Percentiles rank a stretch among this genome's conserved stretches.
Conservation (phyloP, 176 grass and related monocot species). For the Carex kokanica region DNA sequence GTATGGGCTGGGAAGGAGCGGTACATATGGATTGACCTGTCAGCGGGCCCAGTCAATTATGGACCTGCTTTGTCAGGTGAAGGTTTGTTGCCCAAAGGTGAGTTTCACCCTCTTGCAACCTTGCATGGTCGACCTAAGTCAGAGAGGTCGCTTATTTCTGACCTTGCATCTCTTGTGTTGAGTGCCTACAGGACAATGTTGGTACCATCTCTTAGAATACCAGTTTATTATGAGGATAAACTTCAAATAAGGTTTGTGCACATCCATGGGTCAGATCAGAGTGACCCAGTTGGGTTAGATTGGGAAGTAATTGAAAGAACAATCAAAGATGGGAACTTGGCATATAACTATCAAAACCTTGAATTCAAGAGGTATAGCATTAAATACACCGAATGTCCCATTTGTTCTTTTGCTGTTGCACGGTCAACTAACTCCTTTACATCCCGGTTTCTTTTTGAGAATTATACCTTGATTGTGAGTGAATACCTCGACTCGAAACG, state of each 20-base stretch:
- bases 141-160: slow-evolving; percentile 55
- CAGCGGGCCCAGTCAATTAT: slow-evolving; percentile 75
- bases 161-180: slow-evolving; percentile 66
- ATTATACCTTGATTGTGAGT: slow-evolving; percentile 83
- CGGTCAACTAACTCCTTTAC: slow-evolving; percentile 65
- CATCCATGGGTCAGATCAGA: slow-evolving; percentile 58
- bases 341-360: slow-evolving; percentile 52
- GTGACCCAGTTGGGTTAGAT: slow-evolving; percentile 58
- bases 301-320: slow-evolving; percentile 61
- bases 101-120: slow-evolving; percentile 81
- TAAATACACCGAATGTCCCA: slow-evolving; percentile 64
- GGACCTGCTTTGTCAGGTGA: slow-evolving; percentile 89
- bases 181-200: slow-evolving; percentile 66
- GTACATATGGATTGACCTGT: slow-evolving; percentile 90
- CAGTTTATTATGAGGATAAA: slow-evolving; percentile 65
- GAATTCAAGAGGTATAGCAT: slow-evolving; percentile 46
- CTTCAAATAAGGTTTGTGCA: slow-evolving; percentile 81
- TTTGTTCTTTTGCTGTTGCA: slow-evolving; percentile 74
- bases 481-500: slow-evolving; percentile 94
- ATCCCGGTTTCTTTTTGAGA: slow-evolving; percentile 85
- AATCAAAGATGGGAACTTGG: slow-evolving; percentile 50
- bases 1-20: slow-evolving; percentile 84
- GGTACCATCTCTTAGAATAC: slow-evolving; percentile 83
- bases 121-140: slow-evolving; percentile 76
- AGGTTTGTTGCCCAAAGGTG: slow-evolving; percentile 79